Conservation (phyloP, 225 moss, liverwort and hornwort genomes). For the Antitrichia curtipendula region DNA sequence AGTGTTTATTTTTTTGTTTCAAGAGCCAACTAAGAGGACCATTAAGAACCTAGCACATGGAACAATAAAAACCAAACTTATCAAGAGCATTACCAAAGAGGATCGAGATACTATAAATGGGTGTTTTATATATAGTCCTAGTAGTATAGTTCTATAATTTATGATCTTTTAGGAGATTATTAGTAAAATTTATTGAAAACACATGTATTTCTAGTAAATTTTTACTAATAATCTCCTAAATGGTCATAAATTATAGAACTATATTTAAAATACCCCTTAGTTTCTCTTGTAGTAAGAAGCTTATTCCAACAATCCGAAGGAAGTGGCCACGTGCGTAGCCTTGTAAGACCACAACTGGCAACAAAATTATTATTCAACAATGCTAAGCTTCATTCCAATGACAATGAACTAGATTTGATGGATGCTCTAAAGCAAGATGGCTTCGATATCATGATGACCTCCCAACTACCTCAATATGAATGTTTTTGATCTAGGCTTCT, state of each 20-base stretch:
- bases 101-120: too few species aligned
- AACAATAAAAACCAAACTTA: not conserved
- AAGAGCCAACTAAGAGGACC: rapidly evolving
- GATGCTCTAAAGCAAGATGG: rapidly evolving
- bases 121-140: too few species aligned
- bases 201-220: too few species aligned
- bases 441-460: not conserved
- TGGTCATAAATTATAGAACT: too few species aligned
- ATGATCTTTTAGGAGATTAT: too few species aligned
- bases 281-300: too few species aligned
- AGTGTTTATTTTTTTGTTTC: too few species aligned
- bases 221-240: too few species aligned
- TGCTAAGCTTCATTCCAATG: rapidly evolving
- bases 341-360: not conserved
- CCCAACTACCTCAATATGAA: rapidly evolving
- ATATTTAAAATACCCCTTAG: too few species aligned
- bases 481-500: not conserved
- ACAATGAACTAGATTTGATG: rapidly evolving
- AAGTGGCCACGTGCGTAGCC: rapidly evolving
- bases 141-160: too few species aligned
- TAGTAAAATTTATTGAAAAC: too few species aligned
- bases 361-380: not conserved
- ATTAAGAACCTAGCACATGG: rapidly evolving
- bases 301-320: too few species aligned
- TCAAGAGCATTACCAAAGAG: rapidly evolving